These are phyloP conservation scores for Lentinula aciculospora DNA, from an alignment of 768 basidiomycete genomes.

Conservation along the genomic window DNA sequence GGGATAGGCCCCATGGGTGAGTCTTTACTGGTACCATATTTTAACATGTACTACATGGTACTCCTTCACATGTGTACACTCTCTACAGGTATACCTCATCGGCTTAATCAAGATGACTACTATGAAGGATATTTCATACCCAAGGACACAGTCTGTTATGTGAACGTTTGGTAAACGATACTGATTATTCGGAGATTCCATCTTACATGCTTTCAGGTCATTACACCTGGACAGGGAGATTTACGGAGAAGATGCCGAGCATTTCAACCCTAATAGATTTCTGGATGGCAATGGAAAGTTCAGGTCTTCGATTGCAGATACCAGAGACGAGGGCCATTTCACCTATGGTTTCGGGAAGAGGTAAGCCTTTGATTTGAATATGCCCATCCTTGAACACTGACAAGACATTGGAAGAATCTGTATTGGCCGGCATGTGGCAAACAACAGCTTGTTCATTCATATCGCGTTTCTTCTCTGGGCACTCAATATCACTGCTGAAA, in stretches of 20 bases:
- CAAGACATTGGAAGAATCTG: slow-evolving; percentile 10
- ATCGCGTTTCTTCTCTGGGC: slow-evolving; percentile 22
- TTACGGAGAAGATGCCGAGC: not conserved
- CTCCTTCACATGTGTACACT: no score
- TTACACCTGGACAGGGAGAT: not conserved
- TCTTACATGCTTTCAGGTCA: not conserved
- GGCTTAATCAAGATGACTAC: slow-evolving; percentile 6
- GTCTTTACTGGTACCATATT: not conserved
- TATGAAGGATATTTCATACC: slow-evolving; percentile 10
- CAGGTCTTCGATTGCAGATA: not conserved
- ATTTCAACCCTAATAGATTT: not conserved
- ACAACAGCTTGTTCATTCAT: slow-evolving; percentile 22
- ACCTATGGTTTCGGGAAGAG: slow-evolving; percentile 20
- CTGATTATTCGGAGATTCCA: no score
- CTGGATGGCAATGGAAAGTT: not conserved
- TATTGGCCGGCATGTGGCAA: slow-evolving; percentile 23
- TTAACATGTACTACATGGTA: not conserved
- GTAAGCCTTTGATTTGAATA: not conserved
- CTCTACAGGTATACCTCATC: not conserved
- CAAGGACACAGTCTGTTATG: slow-evolving; percentile 1
- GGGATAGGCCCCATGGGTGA: slow-evolving; percentile 25
- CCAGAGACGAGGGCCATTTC: slow-evolving; percentile 17
- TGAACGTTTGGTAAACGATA: slow-evolving; percentile 6
- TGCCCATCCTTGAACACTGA: not conserved
- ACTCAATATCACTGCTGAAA: not conserved